Percentiles rank a stretch among this genome's conserved stretches.
Conservation (phyloP, 139 green algal species). For the Axilococcus clingmanii region DNA sequence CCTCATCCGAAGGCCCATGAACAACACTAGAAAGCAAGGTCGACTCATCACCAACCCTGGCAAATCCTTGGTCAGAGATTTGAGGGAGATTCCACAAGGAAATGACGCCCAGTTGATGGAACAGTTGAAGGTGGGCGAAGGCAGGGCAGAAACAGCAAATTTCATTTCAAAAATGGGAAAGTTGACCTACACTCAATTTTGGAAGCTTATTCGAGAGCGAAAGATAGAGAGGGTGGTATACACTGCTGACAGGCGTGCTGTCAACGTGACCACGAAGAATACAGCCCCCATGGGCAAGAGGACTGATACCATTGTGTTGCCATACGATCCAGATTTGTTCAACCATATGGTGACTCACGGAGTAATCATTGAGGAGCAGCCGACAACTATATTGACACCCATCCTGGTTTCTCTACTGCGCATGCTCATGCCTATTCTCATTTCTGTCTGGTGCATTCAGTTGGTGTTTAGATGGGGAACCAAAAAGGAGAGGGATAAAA, state of each 20-base stretch:
- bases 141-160: too few species aligned
- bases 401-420: conserved; percentile 22
- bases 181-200: conserved; percentile 88
- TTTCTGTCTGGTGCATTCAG: conserved; percentile 38
- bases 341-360: conserved; percentile 67
- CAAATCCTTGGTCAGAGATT: too few species aligned
- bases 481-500: conserved; percentile 35
- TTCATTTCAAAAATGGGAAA: too few species aligned
- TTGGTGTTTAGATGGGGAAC: conserved; percentile 31
- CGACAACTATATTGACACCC: conserved; percentile 1
- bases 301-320: conserved; percentile 59
- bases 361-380: conserved; percentile 34
- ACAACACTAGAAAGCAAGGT: too few species aligned
- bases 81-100: too few species aligned
- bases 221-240: conserved; percentile 44
- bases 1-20: too few species aligned
- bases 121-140: too few species aligned
- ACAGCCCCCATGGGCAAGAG: conserved; percentile 57
- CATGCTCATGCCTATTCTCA: conserved; percentile 34
- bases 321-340: conserved; percentile 69
- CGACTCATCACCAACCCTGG: too few species aligned
- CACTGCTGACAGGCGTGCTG: conserved; percentile 34
- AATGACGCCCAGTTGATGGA: too few species aligned
- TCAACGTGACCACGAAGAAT: conserved; percentile 46
- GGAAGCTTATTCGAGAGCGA: conserved; percentile 54